phyloP scores from a whole-genome alignment of 805 yeast species.

The Yueomyces sp. region DNA sequence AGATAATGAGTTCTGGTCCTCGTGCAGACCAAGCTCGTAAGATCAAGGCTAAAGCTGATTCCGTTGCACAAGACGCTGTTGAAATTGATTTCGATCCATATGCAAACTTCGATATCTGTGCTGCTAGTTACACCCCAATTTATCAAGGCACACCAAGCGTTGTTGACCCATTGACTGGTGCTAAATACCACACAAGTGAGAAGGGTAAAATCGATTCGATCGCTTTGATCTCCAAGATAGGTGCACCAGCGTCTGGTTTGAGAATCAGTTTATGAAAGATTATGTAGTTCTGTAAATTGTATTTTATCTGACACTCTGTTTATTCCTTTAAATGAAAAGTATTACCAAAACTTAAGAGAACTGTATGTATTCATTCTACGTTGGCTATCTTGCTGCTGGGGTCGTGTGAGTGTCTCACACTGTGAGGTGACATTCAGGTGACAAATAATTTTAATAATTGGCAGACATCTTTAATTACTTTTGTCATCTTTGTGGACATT shows the following conservation, averaged over 20 bases:
- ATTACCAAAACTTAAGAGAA: too few species aligned
- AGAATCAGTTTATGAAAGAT: conserved; percentile 25
- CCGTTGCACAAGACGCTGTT: conserved; percentile 70
- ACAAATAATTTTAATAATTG: too few species aligned
- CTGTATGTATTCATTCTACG: too few species aligned
- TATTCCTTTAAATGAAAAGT: too few species aligned
- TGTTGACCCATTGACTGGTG: conserved; percentile 78
- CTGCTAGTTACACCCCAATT: conserved; percentile 77
- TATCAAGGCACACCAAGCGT: conserved; percentile 60
- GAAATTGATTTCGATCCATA: conserved; percentile 88
- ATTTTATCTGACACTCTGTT: too few species aligned
- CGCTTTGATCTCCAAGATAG: conserved; percentile 66
- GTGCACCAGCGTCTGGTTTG: conserved; percentile 87
- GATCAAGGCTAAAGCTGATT: conserved; percentile 68
- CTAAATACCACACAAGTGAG: conserved; percentile 63
- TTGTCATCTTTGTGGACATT: too few species aligned
- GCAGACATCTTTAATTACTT: too few species aligned
- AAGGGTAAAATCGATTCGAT: conserved; percentile 71
- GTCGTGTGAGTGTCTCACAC: too few species aligned
- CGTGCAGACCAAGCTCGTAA: conserved; percentile 83
- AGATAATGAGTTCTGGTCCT: conserved; percentile 56
- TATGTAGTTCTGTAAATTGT: too few species aligned
- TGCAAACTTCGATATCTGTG: conserved; percentile 84
- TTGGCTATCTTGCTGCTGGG: too few species aligned
- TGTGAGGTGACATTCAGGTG: too few species aligned